Evolutionary conservation across 495 filamentous ascomycete genomes (phyloP).

Genomic region (Aspergillus incahuasiensis): DNA sequence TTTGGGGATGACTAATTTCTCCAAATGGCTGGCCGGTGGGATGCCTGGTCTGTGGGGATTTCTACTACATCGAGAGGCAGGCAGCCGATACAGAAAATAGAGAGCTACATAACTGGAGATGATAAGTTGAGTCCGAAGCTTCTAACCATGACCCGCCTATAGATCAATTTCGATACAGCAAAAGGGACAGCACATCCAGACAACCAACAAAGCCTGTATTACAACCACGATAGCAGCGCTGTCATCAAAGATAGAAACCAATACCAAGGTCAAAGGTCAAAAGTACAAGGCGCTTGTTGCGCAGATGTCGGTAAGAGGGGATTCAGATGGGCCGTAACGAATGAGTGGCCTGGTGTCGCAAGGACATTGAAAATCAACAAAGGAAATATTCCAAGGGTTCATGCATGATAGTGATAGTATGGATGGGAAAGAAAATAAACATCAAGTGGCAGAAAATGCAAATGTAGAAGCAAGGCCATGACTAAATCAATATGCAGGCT

Average conservation of each 20-base stretch:
- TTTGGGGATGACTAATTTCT: constrained; percentile 2
- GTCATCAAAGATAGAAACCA: constrained; percentile 19
- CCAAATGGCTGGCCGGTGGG: background rate
- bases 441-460: constrained; percentile 13
- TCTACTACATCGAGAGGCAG: no score
- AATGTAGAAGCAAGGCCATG: constrained; percentile 13
- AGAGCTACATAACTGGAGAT: no score
- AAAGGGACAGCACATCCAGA: constrained; percentile 4
- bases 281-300: constrained; percentile 11
- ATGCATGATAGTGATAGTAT: constrained; percentile 10
- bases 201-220: constrained; percentile 7
- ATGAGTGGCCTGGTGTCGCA: constrained; percentile 16
- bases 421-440: constrained; percentile 9
- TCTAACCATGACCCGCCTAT: constrained; percentile 4
- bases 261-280: constrained; percentile 10
- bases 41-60: background rate
- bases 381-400: constrained; percentile 16
- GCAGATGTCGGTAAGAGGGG: constrained; percentile 19
- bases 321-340: constrained; percentile 18
- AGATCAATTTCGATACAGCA: constrained; percentile 10
- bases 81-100: no score
- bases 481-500: constrained; percentile 12
- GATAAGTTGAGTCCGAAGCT: background rate
- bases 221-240: constrained; percentile 10
- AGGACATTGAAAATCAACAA: constrained; percentile 18